Evolutionary conservation across 192 early-diverging fungal species (phyloP).

Genomic region (Dissophora ornata): DNA sequence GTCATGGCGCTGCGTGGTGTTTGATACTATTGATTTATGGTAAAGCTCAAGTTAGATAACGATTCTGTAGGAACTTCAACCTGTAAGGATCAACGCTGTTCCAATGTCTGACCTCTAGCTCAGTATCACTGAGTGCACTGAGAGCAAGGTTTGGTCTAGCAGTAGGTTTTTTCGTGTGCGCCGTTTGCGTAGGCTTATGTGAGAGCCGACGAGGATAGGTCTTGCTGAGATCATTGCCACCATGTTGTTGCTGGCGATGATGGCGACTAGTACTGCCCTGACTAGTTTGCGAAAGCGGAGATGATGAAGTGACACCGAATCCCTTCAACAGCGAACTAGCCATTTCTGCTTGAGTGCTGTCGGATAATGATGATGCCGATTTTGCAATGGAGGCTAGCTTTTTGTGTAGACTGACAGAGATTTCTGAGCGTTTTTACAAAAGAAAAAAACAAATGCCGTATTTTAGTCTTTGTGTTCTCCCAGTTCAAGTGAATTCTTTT

Average conservation of each 20-base stretch:
- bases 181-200: slow-evolving; percentile 6
- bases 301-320: too few species aligned
- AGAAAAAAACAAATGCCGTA: too few species aligned
- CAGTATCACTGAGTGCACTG: slow-evolving; percentile 67
- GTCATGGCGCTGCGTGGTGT: slow-evolving; percentile 23
- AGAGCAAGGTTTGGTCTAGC: slow-evolving; percentile 17
- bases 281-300: too few species aligned
- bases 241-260: slow-evolving; percentile 7
- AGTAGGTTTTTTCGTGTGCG: not conserved
- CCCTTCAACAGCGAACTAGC: not conserved
- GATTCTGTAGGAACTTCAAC: too few species aligned
- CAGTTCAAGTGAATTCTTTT: too few species aligned
- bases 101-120: slow-evolving; percentile 57
- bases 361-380: not conserved
- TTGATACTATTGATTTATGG: slow-evolving; percentile 29
- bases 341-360: not conserved
- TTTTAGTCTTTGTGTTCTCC: too few species aligned
- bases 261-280: too few species aligned
- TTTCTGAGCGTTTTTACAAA: too few species aligned
- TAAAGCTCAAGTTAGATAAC: not conserved
- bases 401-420: too few species aligned
- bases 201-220: slow-evolving; percentile 7
- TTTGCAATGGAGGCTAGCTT: not conserved
- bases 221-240: not conserved
- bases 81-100: not conserved